Evolutionary conservation across 768 basidiomycete species (phyloP).

Genomic region (Amanita polypyramis): DNA sequence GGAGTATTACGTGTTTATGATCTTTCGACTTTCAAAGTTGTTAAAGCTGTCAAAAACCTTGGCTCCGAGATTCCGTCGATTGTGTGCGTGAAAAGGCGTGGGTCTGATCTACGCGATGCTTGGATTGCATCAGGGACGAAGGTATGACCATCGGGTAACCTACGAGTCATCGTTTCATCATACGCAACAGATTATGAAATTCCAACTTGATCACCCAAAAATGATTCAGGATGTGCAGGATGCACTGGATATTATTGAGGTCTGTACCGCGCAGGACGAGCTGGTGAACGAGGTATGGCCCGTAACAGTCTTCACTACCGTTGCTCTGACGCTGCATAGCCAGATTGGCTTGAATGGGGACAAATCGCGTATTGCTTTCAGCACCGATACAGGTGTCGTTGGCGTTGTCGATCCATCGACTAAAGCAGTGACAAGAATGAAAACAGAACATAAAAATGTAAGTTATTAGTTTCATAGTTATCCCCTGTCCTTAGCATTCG

Average conservation of each 20-base stretch:
- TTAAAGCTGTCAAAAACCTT: conserved; percentile 51
- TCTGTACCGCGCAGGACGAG: conserved; percentile 45
- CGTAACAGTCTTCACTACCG: conserved; percentile 12
- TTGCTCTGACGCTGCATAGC: conserved; percentile 25
- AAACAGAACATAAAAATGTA: conserved; percentile 52
- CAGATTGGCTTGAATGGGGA: conserved; percentile 55
- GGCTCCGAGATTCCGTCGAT: conserved; percentile 56
- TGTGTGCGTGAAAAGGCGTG: conserved; percentile 29
- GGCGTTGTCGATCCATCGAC: conserved; percentile 54
- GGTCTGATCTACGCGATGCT: conserved; percentile 32
- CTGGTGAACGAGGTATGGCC: conserved; percentile 53
- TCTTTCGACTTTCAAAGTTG: conserved; percentile 45
- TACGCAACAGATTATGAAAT: conserved; percentile 27
- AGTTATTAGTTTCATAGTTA: conserved; percentile 13
- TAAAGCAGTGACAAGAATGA: conserved; percentile 43
- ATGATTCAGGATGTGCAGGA: conserved; percentile 46
- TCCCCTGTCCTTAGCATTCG: background rate
- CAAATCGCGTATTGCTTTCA: conserved; percentile 53
- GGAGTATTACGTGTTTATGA: conserved; percentile 61
- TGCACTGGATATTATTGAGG: conserved; percentile 30
- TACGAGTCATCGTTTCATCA: no score
- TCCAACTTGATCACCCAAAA: conserved; percentile 34
- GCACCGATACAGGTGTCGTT: conserved; percentile 57
- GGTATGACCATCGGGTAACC: conserved; percentile 24
- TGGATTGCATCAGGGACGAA: conserved; percentile 61